phyloP scores from a whole-genome alignment of 371 early-diverging fungal genomes.

The Smittium culicis region DNA sequence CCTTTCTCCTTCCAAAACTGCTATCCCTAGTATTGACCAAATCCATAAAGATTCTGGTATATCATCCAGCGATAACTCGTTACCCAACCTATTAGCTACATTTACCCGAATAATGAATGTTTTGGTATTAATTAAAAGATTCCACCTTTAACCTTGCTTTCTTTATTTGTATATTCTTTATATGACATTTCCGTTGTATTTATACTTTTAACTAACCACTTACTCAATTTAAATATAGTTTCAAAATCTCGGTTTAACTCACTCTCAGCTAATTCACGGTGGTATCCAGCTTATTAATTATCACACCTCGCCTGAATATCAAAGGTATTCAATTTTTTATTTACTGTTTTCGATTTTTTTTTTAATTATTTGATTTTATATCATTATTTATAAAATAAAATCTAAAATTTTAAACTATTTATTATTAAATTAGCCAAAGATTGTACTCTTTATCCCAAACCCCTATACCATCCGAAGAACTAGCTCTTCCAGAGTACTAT shows the following conservation, averaged over 20 bases:
- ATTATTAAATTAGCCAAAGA: background rate
- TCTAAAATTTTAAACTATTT: background rate
- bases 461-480: background rate
- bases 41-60: background rate
- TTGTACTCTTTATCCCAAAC: background rate
- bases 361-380: background rate
- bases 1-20: background rate
- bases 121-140: too few relatives aligned
- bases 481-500: conserved; percentile 26
- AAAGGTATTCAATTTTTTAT: conserved; percentile 9
- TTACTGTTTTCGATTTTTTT: background rate
- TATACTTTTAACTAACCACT: background rate
- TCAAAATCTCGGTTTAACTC: conserved; percentile 66
- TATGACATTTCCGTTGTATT: background rate
- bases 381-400: background rate
- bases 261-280: conserved; percentile 57
- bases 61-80: background rate
- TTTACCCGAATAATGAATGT: background rate
- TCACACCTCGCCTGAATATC: conserved; percentile 29
- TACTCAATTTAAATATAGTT: background rate
- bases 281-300: conserved; percentile 26
- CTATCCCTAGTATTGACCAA: background rate
- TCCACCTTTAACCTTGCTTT: background rate
- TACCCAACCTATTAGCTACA: background rate
- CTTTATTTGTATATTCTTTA: background rate